These are phyloP conservation scores for Raffaelea ambrosiae DNA, from an alignment of 2,329 filamentous ascomycete species.

Conservation along the genomic window DNA sequence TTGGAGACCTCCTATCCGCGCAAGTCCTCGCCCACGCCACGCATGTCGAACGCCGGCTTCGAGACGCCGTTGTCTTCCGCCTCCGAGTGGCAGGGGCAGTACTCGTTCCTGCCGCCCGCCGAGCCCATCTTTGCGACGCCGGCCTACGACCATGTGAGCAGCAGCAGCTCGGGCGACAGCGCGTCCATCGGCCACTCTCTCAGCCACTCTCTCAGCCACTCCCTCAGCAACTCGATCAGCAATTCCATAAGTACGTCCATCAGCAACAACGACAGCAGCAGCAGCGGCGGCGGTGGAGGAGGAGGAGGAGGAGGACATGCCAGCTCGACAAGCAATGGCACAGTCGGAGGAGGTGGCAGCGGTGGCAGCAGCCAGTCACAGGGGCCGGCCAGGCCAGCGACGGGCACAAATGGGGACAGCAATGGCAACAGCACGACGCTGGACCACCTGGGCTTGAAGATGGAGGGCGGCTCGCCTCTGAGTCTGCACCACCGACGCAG, in stretches of 20 bases:
- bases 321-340: too few species aligned
- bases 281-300: neutral
- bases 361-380: too few species aligned
- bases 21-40: slow-evolving; percentile 36
- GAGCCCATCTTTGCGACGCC: slow-evolving; percentile 35
- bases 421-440: too few species aligned
- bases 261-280: neutral
- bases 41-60: slow-evolving; percentile 48
- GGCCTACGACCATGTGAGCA: slow-evolving; percentile 31
- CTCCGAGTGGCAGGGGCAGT: slow-evolving; percentile 49
- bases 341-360: too few species aligned
- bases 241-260: neutral
- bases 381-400: slow-evolving; percentile 24
- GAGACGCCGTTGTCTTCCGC: slow-evolving; percentile 43
- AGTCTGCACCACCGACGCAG: slow-evolving; percentile 22
- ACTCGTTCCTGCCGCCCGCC: slow-evolving; percentile 38
- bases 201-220: neutral
- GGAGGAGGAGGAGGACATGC: neutral
- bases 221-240: neutral
- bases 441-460: slow-evolving; percentile 50
- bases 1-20: slow-evolving; percentile 35
- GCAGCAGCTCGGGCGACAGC: slow-evolving; percentile 23
- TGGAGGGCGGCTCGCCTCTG: slow-evolving; percentile 31
- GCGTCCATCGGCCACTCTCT: neutral
- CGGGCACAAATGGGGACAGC: neutral